These are phyloP conservation scores for Amylostereum areolatum DNA, from an alignment of 1,284 basidiomycete species.

Conservation along the genomic window DNA sequence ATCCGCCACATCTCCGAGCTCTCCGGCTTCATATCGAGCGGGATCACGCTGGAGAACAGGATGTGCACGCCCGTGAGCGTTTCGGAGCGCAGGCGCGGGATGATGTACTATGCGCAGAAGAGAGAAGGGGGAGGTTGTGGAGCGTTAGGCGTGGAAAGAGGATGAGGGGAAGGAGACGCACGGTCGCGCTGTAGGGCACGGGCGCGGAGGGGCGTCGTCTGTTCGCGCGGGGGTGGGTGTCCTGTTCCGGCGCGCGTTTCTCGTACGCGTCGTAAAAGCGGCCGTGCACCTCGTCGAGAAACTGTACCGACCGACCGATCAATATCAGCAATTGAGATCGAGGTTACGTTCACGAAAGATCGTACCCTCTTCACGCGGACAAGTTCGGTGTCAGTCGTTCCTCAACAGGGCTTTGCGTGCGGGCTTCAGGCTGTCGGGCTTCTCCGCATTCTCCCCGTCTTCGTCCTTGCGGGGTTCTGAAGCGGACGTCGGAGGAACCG, in stretches of 20 bases:
- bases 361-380: slow-evolving; percentile 67
- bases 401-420: slow-evolving; percentile 71
- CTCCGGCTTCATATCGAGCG: slow-evolving; percentile 75
- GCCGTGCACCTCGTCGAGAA: slow-evolving; percentile 72
- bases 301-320: slow-evolving; percentile 32
- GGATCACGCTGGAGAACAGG: slow-evolving; percentile 92
- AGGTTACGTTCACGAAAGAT: background rate
- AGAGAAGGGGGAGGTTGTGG: too few relatives aligned
- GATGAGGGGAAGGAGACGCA: slow-evolving; percentile 27
- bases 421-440: slow-evolving; percentile 8
- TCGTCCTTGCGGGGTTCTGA: slow-evolving; percentile 1
- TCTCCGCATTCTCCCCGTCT: slow-evolving; percentile 20
- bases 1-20: slow-evolving; percentile 84
- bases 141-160: background rate
- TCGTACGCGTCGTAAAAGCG: slow-evolving; percentile 72
- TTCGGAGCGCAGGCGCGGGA: slow-evolving; percentile 71
- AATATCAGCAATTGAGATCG: background rate
- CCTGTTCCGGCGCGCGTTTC: slow-evolving; percentile 29
- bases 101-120: slow-evolving; percentile 40
- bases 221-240: slow-evolving; percentile 26
- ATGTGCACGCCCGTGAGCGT: slow-evolving; percentile 77
- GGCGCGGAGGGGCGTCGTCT: slow-evolving; percentile 19
- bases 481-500: too few relatives aligned
- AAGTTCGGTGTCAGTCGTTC: slow-evolving; percentile 86
- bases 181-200: slow-evolving; percentile 53